These are phyloP conservation scores for Schoenoplectus triqueter DNA, from an alignment of 202 grass and related monocot species.

Conservation along the genomic window DNA sequence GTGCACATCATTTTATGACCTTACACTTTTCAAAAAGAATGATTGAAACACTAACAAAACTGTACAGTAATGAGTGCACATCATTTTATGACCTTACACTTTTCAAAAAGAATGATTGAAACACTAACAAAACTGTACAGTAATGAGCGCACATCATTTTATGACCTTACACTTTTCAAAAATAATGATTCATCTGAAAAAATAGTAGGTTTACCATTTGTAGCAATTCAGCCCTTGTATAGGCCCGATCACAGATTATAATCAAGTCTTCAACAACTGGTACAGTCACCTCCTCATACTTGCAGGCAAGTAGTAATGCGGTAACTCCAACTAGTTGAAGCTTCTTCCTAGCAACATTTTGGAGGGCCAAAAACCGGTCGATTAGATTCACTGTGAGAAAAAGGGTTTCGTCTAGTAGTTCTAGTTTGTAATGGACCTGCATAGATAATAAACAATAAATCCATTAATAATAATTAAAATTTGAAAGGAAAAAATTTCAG, in stretches of 20 bases:
- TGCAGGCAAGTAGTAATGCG: slow-evolving; percentile 89
- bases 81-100: too few relatives aligned
- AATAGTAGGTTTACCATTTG: slow-evolving; percentile 61
- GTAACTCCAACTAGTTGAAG: slow-evolving; percentile 91
- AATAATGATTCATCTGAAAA: neutral
- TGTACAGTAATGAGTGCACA: too few relatives aligned
- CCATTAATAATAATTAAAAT: neutral
- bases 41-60: too few relatives aligned
- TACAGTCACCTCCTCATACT: slow-evolving; percentile 82
- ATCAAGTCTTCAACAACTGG: slow-evolving; percentile 81
- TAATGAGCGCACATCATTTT: neutral
- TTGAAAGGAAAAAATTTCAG: neutral
- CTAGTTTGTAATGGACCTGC: slow-evolving; percentile 90
- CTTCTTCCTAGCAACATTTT: slow-evolving; percentile 71
- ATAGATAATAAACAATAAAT: slow-evolving; percentile 19
- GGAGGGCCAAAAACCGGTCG: slow-evolving; percentile 64
- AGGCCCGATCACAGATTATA: slow-evolving; percentile 70
- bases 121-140: neutral
- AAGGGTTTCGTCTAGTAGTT: slow-evolving; percentile 68
- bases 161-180: neutral
- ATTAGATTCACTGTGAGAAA: slow-evolving; percentile 85
- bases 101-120: too few relatives aligned
- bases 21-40: too few relatives aligned
- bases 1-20: too few relatives aligned
- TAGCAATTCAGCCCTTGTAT: slow-evolving; percentile 73